A percentile compares a stretch with the other conserved stretches of the same genome.
Conservation (phyloP, 768 basidiomycete genomes). For the Podaxis sp. region DNA sequence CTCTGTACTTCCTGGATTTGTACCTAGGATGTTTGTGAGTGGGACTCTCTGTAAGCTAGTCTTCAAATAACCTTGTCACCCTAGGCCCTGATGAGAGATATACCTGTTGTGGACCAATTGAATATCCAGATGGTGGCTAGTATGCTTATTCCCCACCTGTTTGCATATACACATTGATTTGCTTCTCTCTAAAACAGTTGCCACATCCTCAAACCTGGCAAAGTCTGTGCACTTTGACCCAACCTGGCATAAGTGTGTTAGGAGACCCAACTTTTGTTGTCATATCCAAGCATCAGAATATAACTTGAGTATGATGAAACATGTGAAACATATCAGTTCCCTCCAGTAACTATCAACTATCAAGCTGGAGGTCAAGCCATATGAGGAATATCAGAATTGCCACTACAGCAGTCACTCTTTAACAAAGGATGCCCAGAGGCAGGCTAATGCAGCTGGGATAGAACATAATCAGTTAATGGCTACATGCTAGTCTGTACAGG, state of each 20-base stretch:
- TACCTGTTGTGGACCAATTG: constrained; percentile 18
- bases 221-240: constrained; percentile 18
- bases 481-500: neutral
- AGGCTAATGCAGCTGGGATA: neutral
- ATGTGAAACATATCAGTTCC: neutral
- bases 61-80: neutral
- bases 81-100: constrained; percentile 9
- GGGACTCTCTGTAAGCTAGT: neutral
- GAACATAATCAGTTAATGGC: neutral
- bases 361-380: neutral
- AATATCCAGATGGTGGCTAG: constrained; percentile 14
- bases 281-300: no score
- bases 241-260: no score
- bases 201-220: constrained; percentile 19
- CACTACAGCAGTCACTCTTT: neutral
- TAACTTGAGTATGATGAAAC: no score
- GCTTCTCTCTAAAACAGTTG: constrained; percentile 15
- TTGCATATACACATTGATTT: neutral
- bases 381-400: neutral
- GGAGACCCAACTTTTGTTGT: neutral
- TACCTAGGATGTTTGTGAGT: neutral
- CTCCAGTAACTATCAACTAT: neutral
- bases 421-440: neutral
- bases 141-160: neutral
- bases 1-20: neutral